Base-by-base conservation (phyloP, 257 asterid genomes). In the Solanum corneliomulleri region DNA sequence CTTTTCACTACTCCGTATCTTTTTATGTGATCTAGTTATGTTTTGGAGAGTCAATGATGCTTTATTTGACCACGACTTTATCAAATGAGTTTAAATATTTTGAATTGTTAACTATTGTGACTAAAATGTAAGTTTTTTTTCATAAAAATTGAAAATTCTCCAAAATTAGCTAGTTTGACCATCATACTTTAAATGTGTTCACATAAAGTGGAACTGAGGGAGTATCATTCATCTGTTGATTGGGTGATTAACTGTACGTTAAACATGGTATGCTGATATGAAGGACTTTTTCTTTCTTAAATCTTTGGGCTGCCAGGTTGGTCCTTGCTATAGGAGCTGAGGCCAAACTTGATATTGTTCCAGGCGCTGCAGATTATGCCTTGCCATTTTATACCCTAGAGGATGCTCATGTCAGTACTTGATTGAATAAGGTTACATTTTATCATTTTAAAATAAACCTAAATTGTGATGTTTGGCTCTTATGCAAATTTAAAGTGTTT, bases 271-370 rank as follows among this genome's bases (percentile, higher is more conserved):
- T 39, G 82, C 83, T 76, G 60, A 76, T 76, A 6, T 42, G 58
- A 76, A 42, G 20, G 21, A 42, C 37, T 87, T 76, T 88, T 37
- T 86, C 35, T 86, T 85, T 86, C 72, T 88, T 82, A 70, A 91
- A 90, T 66, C 89, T 89, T 88, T 90, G 96, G 96, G 93, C 95
- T 95, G 99, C 94, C 94, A 97, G 98, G 99, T 93, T 97, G 98
- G 98, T 97, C 86, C 95, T 97, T 93, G 99, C 99, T 27, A 92
- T 95, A 71, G 99, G 98, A 92, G 98, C 98, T 88, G 98, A 95
- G 88, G 83, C 98, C 88, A 94, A 93, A 91, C 93, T 94, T 91
- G 97, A 97, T 89, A 64, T 90, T 39, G 97, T 93, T 90, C 99
- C 99, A 35, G 99, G 99, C 70, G 98, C 99, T 86, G 85, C 88